Conservation (phyloP, 495 filamentous ascomycete genomes). For the Penicillium crystallinum region DNA sequence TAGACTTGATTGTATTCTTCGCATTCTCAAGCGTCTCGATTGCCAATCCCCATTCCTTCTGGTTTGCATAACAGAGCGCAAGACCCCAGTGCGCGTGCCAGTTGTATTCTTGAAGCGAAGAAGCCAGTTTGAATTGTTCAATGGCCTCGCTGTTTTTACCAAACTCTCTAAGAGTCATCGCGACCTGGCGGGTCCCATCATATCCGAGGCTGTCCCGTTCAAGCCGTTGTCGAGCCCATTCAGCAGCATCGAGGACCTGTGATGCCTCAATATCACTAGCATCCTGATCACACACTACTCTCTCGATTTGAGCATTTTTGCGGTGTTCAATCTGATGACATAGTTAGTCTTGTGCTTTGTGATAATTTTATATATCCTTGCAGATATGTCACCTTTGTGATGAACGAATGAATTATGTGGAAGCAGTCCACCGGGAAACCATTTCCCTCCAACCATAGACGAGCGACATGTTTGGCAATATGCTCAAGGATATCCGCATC, state of each 20-base stretch:
- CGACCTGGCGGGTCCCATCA: slow-evolving; percentile 11
- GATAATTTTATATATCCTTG: not conserved
- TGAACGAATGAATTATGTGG: slow-evolving; percentile 8
- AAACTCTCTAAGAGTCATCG: slow-evolving; percentile 7
- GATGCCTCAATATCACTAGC: not conserved
- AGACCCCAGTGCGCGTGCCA: slow-evolving; percentile 13
- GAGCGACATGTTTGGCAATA: slow-evolving; percentile 6
- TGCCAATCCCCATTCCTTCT: slow-evolving; percentile 3
- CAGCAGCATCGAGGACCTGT: slow-evolving; percentile 1
- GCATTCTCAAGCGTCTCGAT: slow-evolving; percentile 7
- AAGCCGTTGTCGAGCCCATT: slow-evolving; percentile 9
- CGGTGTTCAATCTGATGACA: slow-evolving; percentile 7
- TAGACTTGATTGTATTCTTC: not conserved
- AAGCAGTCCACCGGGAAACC: not conserved
- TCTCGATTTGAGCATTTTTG: slow-evolving; percentile 1
- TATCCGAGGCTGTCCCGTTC: slow-evolving; percentile 8
- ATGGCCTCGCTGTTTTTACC: slow-evolving; percentile 6
- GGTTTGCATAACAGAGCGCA: slow-evolving; percentile 2
- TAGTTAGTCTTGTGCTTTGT: not conserved
- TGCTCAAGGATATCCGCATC: slow-evolving; percentile 22
- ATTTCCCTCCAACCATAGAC: slow-evolving; percentile 11
- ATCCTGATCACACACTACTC: not conserved
- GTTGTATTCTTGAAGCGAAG: slow-evolving; percentile 7
- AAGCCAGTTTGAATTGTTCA: slow-evolving; percentile 13
- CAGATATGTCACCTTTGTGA: slow-evolving; percentile 10